phyloP scores from a whole-genome alignment of 768 basidiomycete species.

The Amanita polypyramis region DNA sequence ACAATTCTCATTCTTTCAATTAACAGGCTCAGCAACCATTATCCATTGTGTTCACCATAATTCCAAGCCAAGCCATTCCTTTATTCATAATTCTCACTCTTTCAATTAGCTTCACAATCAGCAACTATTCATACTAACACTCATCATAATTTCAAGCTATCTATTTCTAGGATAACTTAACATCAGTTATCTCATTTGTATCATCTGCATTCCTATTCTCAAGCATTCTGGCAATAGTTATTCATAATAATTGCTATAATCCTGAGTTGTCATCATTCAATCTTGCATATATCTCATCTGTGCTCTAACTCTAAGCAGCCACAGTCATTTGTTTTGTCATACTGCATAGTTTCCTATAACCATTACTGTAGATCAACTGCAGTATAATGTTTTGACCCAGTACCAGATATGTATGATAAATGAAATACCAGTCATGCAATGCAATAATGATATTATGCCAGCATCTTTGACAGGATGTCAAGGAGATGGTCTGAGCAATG shows the following conservation, averaged over 20 bases:
- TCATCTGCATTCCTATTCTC: neutral
- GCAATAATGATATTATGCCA: neutral
- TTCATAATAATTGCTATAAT: neutral
- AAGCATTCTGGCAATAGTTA: neutral
- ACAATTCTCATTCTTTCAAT: neutral
- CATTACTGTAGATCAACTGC: neutral
- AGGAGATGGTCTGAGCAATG: neutral
- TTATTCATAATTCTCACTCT: neutral
- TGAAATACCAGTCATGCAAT: neutral
- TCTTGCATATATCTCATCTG: neutral
- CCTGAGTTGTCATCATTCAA: neutral
- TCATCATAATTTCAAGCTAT: neutral
- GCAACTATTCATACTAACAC: neutral
- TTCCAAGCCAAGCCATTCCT: neutral
- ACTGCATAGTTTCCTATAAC: neutral
- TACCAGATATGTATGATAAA: neutral
- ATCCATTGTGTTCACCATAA: neutral
- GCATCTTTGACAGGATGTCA: neutral
- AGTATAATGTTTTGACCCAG: constrained; percentile 2
- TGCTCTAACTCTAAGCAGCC: neutral
- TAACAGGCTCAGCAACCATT: neutral
- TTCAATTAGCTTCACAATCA: neutral
- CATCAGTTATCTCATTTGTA: too few species aligned
- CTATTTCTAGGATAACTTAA: neutral
- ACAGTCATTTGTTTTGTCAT: neutral